phyloP scores from a whole-genome alignment of 75 land plant genomes.

The Pseudotsuga menziesii region DNA sequence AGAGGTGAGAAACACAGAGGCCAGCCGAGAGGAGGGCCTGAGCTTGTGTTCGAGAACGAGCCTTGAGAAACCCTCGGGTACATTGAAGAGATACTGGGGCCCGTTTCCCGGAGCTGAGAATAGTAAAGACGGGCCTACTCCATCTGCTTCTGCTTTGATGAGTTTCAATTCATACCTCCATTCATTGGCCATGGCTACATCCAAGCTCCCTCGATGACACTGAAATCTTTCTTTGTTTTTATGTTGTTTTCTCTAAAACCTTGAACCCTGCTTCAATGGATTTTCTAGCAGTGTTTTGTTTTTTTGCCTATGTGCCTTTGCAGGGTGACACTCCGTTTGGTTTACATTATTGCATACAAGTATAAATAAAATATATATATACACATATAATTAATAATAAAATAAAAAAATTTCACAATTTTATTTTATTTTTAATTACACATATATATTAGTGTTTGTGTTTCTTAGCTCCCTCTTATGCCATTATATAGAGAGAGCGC shows the following conservation, averaged over 20 bases:
- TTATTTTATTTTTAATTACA: too few relatives aligned
- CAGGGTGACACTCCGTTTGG: too few relatives aligned
- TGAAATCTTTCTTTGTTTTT: neutral
- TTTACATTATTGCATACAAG: too few relatives aligned
- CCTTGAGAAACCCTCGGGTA: constrained; percentile 30
- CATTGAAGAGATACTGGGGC: constrained; percentile 26
- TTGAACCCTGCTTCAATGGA: neutral
- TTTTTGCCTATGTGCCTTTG: too few relatives aligned
- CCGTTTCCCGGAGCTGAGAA: constrained; percentile 16
- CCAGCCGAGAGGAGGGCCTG: constrained; percentile 25
- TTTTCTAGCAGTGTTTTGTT: too few relatives aligned
- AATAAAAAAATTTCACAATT: too few relatives aligned
- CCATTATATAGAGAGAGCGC: too few relatives aligned
- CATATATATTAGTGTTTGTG: too few relatives aligned
- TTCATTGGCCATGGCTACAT: neutral
- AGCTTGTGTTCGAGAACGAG: constrained; percentile 31
- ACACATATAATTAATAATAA: too few relatives aligned
- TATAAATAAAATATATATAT: too few relatives aligned
- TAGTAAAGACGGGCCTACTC: constrained; percentile 27
- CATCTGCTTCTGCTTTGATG: constrained; percentile 29
- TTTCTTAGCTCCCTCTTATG: too few relatives aligned
- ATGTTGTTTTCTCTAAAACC: neutral
- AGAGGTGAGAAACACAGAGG: constrained; percentile 31
- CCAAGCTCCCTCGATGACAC: too few relatives aligned
- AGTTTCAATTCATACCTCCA: constrained; percentile 10